Base-by-base conservation (phyloP, 257 asterid genomes). In the Scutellaria galericulata region DNA sequence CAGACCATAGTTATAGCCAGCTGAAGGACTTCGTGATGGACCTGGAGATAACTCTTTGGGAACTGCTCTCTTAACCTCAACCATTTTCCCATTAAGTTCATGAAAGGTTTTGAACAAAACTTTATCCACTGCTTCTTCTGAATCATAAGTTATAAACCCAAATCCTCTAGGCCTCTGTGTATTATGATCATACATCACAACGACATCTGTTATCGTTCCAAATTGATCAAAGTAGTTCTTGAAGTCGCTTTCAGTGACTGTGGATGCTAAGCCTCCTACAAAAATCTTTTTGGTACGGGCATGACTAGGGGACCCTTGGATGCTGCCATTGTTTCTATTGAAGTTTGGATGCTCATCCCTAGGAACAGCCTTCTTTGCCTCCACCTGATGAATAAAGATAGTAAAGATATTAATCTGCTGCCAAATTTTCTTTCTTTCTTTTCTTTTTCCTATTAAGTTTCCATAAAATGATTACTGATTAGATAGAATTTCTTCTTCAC, bases 131-230 rank as follows among this genome's bases (percentile, higher is more conserved):
- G 88, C 85, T 59, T 83, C 88, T 70, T 83, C 88, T 7, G 85
- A 81, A 56, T 83, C 88, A 44, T 46, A 83, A 13, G 88, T 81
- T 45, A 83, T 81, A 50, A 83, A 83, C 13, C 88, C 88, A 15
- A 83, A 83, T 52, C 88, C 88, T 81, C 88, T 78, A 7, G 88
- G 86, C 82, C 88, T 84, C 47, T 78, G 88, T 13, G 88, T 84
- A 59, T 84, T 81, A 57, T 84, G 88, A 55, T 84, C 88, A 52
- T 84, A 84, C 88, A 84, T 84, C 60, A 84, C 86, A 0, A 84
- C 88, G 5, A 81, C 88, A 58, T 84, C 88, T 24, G 81, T 81
- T 65, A 81, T 81, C 2, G 78, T 76, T 45, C 88, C 88, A 37
- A 81, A 84, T 46, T 81, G 86, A 63, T 79, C 82, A 47, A 84